A percentile compares a stretch with the other conserved stretches of the same genome.
Evolutionary conservation across 2,329 filamentous ascomycete genomes (phyloP).

Genomic region (Alternaria brassicae): DNA sequence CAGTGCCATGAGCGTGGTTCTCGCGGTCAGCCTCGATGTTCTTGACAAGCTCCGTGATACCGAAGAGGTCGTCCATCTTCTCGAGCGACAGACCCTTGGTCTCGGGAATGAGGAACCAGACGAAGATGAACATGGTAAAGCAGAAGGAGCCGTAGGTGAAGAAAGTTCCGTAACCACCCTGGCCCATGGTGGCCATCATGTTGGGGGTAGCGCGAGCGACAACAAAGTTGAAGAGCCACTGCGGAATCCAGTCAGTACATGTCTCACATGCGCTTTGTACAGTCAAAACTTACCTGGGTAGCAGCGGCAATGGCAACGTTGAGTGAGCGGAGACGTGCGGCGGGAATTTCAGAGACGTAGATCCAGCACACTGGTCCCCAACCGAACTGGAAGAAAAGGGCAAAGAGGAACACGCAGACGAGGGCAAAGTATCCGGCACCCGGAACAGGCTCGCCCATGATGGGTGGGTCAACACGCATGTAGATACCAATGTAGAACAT

Average conservation of each 20-base stretch:
- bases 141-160: slow-evolving; percentile 73
- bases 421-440: slow-evolving; percentile 74
- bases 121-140: slow-evolving; percentile 69
- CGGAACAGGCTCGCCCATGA: slow-evolving; percentile 62
- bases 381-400: slow-evolving; percentile 65
- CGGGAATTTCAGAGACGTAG: slow-evolving; percentile 72
- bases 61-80: slow-evolving; percentile 72
- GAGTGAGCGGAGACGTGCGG: slow-evolving; percentile 63
- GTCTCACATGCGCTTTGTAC: not conserved
- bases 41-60: slow-evolving; percentile 60
- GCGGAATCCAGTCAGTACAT: slow-evolving; percentile 44
- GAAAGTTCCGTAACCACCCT: slow-evolving; percentile 65
- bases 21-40: slow-evolving; percentile 45
- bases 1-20: slow-evolving; percentile 26
- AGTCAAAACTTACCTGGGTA: not conserved
- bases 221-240: slow-evolving; percentile 79
- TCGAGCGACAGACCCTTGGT: slow-evolving; percentile 71
- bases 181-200: slow-evolving; percentile 67
- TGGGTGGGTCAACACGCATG: slow-evolving; percentile 67
- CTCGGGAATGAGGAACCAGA: slow-evolving; percentile 74
- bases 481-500: slow-evolving; percentile 79
- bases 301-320: slow-evolving; percentile 73
- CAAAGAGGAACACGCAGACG: slow-evolving; percentile 75
- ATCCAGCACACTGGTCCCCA: slow-evolving; percentile 79
- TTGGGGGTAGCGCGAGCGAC: slow-evolving; percentile 71